Base-by-base conservation (phyloP, 2,329 filamentous ascomycete genomes). In the Epichloe aotearoae region DNA sequence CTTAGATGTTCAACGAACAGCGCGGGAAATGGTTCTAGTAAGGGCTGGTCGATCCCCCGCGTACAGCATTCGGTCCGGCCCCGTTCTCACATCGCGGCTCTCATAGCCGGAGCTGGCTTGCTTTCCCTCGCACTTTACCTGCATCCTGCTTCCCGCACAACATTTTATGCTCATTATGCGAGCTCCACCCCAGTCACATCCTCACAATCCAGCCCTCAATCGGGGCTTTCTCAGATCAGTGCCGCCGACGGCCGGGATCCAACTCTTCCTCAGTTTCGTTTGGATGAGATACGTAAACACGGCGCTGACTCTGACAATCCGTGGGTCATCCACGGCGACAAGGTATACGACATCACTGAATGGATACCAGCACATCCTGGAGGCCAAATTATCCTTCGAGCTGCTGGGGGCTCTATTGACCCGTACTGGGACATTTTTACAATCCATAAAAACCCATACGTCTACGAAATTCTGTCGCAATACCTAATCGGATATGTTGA, bases 391-490 rank as follows among this genome's bases (percentile, higher is more conserved):
- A 86, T 86, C 52, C 68, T 85, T 8, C 74, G 77, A 33, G 82
- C 82, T 1, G 80, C 79, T 1, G 82, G 82, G 3, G 75, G 77
- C 38, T 76, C 74, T 50, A 76, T 86, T 47, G 82, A 86, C 48
- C 75, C 77, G 0, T 85, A 84, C 64, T 86, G 82, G 82, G 71
- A 83, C 53, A 83, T 86, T 49, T 86, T 86, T 61, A 72, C 74
- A 45, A 84, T 85, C 52, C 82, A 86, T 67, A 81, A 84, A 61
- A 73, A 75, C 17, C 70, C 77, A 41, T 77, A 85, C 53, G 80
- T 85, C 5, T 73, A 75, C 53, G 78, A 83, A 47, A 82, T 85
- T 40, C 69, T 86, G 0, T 71, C 78, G n/a, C 73, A 80, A 56
- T 86, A 81, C 59, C 67, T 75, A 26, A 80, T 86, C 45, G 82